Base-by-base conservation (phyloP, 2,329 filamentous ascomycete species). In the Cryoendolithus antarcticus region DNA sequence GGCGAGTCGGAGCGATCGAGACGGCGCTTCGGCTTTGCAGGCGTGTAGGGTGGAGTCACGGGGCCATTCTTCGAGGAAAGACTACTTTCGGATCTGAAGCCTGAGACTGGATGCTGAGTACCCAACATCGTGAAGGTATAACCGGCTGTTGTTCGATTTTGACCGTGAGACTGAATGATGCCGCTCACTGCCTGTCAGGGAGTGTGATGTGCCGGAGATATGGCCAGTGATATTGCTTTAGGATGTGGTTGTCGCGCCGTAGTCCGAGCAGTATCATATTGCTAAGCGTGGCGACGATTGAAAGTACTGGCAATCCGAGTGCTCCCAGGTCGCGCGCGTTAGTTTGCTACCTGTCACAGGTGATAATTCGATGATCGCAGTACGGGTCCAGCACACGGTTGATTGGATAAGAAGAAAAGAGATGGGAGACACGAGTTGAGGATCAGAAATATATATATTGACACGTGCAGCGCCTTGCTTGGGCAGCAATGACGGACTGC, bases 201-300 rank as follows among this genome's bases (percentile, higher is more conserved):
- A 43, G 40, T 30, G 29, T 28, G 31, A 30, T 37, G 30, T 35
- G 38, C 35, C 45, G 41, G 36, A 43, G 38, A 44, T 46, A 41
- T 32, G 52, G 52, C 42, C 48, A 44, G 43, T 55, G 52, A 41
- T 54, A 48, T 44, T 51, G 46, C 45, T 54, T 55, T 43, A 56
- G 45, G 30, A 50, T 50, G 44, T 52, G 47, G 34, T 49, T 53
- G 31, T 48, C 43, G 43, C 46, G 40, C 36, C 44, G 50, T 31
- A 46, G 43, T 34, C 39, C 49, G 38, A 39, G 45, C 47, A 50
- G 44, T 47, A 50, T 49, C 54, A 57, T 57, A 37, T 51, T 57
- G 39, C 35, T 42, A 37, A 21, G 19, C 19, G 19, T 6, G 6
- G 19, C 19, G 19, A 4, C 3, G 6, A 21, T 21, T 6, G 19